Base-by-base conservation (phyloP, 331 rosid genomes). In the Rosa hybrid region DNA sequence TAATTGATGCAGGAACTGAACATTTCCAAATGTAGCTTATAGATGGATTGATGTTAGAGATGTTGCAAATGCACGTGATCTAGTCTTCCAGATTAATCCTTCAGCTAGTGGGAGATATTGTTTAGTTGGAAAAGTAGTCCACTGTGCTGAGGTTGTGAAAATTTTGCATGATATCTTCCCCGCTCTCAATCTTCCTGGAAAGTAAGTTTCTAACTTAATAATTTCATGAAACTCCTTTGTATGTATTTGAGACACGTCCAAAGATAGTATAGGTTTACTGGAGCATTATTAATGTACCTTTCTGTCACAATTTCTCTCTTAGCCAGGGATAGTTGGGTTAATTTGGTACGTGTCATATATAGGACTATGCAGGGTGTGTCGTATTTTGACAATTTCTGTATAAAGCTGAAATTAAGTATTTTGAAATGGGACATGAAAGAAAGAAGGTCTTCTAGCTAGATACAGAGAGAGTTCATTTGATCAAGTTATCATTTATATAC, bases 11-110 rank as follows among this genome's bases (percentile, higher is more conserved):
- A 80, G 78, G 83, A 64, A 9, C 78, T 14, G 42, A 53, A 85
- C 73, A 38, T 87, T 75, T 82, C 87, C 81, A 2, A 72, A 88
- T 76, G 3, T 0, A 3, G 5, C 80, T 75, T 74, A 63, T 16
- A 89, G 91, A 85, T 90, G 89, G 89, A 78, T 87, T 9, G 41
- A 88, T 48, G 92, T 90, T 65, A 88, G 80, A 84, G 92, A 90
- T 79, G 87, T 90, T 85, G 91, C 86, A 2, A 68, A 73, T 4
- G 92, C 92, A 17, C 92, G 87, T 71, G 81, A 87, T 82, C 82
- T 45, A 49, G 92, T 90, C 48, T 86, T 63, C 87, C 92, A 90
- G 83, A 30, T 27, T 27, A 80, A 64, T 20, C 83, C 88, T 78
- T 86, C 94, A 17, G 88, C 94, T 11, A 77, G 56, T 68, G 94